Percentiles rank a stretch among this genome's conserved stretches.
Evolutionary conservation across 2,329 filamentous ascomycete species (phyloP).

Genomic region (Gnomoniopsis smithogilvyi): DNA sequence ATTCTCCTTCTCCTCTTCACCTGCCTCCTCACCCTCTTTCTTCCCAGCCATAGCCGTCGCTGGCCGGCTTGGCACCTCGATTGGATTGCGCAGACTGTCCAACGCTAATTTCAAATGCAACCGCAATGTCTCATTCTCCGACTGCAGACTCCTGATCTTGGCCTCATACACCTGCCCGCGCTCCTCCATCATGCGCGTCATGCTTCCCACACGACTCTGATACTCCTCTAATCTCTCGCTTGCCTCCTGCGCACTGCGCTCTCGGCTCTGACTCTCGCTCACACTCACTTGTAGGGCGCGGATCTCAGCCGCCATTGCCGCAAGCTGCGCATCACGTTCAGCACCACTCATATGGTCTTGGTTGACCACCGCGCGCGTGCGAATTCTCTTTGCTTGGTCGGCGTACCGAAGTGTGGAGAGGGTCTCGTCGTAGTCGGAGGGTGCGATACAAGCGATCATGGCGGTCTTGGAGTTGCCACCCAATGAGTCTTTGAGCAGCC

Average conservation of each 20-base stretch:
- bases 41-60: constrained; percentile 23
- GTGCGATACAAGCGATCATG: constrained; percentile 97
- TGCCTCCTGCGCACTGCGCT: constrained; percentile 73
- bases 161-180: constrained; percentile 83
- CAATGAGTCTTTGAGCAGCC: constrained; percentile 92
- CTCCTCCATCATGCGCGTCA: constrained; percentile 97
- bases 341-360: constrained; percentile 91
- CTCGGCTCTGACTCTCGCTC: constrained; percentile 60
- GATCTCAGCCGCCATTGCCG: constrained; percentile 94
- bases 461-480: constrained; percentile 98
- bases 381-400: constrained; percentile 96
- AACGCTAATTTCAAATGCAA: constrained; percentile 86
- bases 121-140: constrained; percentile 84
- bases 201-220: constrained; percentile 80
- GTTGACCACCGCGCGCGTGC: constrained; percentile 90
- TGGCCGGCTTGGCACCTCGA: constrained; percentile 43
- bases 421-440: constrained; percentile 95
- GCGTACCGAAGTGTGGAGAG: constrained; percentile 94
- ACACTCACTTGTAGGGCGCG: constrained; percentile 76
- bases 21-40: constrained; percentile 21
- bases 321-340: constrained; percentile 90
- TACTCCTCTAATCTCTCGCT: constrained; percentile 91
- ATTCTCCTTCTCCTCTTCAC: constrained; percentile 17
- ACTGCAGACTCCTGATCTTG: constrained; percentile 87
- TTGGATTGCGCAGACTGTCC: constrained; percentile 85